Evolutionary conservation across 768 basidiomycete genomes (phyloP).

Genomic region (Postia placenta): DNA sequence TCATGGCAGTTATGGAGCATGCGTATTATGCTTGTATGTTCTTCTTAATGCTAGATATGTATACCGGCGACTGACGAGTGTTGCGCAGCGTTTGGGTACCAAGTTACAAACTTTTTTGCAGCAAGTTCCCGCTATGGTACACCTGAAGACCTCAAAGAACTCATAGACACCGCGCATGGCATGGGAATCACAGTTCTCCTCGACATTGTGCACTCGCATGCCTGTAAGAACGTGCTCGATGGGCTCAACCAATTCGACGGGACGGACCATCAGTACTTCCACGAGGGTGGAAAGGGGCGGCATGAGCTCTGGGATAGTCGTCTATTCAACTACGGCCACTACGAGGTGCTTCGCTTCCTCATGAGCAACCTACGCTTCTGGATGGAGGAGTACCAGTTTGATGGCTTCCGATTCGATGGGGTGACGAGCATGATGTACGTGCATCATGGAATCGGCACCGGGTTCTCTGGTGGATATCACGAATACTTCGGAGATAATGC

Average conservation of each 20-base stretch:
- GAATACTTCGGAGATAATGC: conserved; percentile 90
- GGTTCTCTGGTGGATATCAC: conserved; percentile 97
- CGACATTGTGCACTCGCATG: conserved; percentile 97
- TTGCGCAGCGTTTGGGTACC: conserved; percentile 87
- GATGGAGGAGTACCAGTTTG: conserved; percentile 93
- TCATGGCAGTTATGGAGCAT: conserved; percentile 99
- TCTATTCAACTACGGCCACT: conserved; percentile 92
- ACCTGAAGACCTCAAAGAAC: conserved; percentile 92
- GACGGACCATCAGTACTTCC: conserved; percentile 97
- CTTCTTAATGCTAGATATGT: neutral
- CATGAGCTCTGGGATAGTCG: conserved; percentile 99
- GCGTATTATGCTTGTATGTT: conserved; percentile 92
- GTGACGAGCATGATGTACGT: conserved; percentile 99
- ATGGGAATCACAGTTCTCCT: conserved; percentile 91
- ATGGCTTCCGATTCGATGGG: conserved; percentile 98
- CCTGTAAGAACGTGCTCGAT: conserved; percentile 95
- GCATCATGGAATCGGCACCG: conserved; percentile 96
- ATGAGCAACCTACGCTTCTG: conserved; percentile 93
- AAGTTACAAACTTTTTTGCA: conserved; percentile 96
- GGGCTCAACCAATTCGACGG: conserved; percentile 96
- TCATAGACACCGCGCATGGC: conserved; percentile 92
- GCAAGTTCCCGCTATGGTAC: conserved; percentile 93
- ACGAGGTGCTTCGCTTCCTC: conserved; percentile 93
- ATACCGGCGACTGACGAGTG: neutral
- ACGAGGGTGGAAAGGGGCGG: conserved; percentile 82